Evolutionary conservation across 2,329 filamentous ascomycete species (phyloP).

Genomic region (Stachybotrys chartarum): DNA sequence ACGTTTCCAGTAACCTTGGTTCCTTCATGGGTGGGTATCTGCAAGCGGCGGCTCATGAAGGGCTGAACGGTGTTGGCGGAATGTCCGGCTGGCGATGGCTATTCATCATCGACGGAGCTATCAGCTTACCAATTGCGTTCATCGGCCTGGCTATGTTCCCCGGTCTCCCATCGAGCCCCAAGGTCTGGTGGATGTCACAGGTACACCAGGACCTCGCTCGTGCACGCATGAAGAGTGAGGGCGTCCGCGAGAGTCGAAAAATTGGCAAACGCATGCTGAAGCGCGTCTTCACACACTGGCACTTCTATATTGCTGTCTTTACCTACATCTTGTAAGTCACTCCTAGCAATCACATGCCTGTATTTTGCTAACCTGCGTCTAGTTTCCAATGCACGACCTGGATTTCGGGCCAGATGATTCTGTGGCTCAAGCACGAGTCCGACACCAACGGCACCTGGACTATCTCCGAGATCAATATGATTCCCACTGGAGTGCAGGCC

Average conservation of each 20-base stretch:
- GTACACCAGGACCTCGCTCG: slow-evolving; percentile 15
- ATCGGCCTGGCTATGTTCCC: slow-evolving; percentile 20
- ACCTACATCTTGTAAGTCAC: slow-evolving; percentile 13
- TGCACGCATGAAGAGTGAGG: slow-evolving; percentile 14
- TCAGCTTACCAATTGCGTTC: slow-evolving; percentile 19
- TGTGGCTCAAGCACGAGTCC: slow-evolving; percentile 14
- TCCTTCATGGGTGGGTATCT: slow-evolving; percentile 10
- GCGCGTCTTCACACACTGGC: slow-evolving; percentile 17
- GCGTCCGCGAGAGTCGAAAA: slow-evolving; percentile 12
- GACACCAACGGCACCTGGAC: slow-evolving; percentile 8
- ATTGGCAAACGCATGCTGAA: slow-evolving; percentile 16
- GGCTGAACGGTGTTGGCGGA: slow-evolving; percentile 8
- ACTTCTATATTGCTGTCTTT: slow-evolving; percentile 15
- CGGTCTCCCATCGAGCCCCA: slow-evolving; percentile 14
- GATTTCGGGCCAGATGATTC: slow-evolving; percentile 15
- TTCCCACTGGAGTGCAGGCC: slow-evolving; percentile 15
- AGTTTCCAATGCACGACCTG: slow-evolving; percentile 13
- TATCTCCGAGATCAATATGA: slow-evolving; percentile 15
- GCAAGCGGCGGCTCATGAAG: slow-evolving; percentile 10
- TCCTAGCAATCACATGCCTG: background rate
- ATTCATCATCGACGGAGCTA: slow-evolving; percentile 27
- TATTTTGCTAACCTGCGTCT: background rate
- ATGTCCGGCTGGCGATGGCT: slow-evolving; percentile 19
- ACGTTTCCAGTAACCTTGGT: slow-evolving; percentile 19
- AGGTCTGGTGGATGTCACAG: slow-evolving; percentile 17